Base-by-base conservation (phyloP, 192 early-diverging fungal species). In the Entophlyctis luteolus region DNA sequence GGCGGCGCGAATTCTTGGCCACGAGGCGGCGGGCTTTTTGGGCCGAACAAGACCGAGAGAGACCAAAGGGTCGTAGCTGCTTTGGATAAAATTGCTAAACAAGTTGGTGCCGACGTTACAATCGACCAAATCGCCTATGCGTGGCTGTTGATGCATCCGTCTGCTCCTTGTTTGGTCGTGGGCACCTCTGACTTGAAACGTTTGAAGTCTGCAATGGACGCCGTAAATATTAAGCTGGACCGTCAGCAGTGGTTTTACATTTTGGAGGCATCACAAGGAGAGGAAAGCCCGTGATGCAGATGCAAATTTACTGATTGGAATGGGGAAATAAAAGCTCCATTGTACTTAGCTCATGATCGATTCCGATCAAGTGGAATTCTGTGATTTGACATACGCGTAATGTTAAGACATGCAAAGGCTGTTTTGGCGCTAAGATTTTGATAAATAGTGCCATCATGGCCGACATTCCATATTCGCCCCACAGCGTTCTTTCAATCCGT, bases 91-190 rank as follows among this genome's bases (percentile, higher is more conserved):
- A 53, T 78, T 22, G 77, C 72, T 3, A 48, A 34, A 0, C 53
- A 80, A 27, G 35, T 75, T 23, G 77, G 77, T 25, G 4, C 31
- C 27, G 46, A 47, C 16, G 59, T 65, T 20, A 75, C 71, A 16
- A 53, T 79, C 18, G 76, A 78, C 39, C 77, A 79, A 33, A 55
- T 79, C 14, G 76, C 77, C 10, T 79, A 79, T 50, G 71, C 77
- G 16, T 79, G 75, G 72, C 29, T 79, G 20, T 60, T 79, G 48
- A 4, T 37, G 28, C 77, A 79, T 57, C 77, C 77, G 8, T 58
- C 74, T 16, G 36, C 60, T 23, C 72, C 72, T 14, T 5, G 50
- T 28, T 57, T 70, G 20, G 72, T 79, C 16, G 46, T 79, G 38
- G 76, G 76, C 20, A 79, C 76, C 14, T 67, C 65, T 47, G 71